Percentiles rank a stretch among this genome's conserved stretches.
Conservation (phyloP, 345 rosid species). For the Melaleuca alternifolia region DNA sequence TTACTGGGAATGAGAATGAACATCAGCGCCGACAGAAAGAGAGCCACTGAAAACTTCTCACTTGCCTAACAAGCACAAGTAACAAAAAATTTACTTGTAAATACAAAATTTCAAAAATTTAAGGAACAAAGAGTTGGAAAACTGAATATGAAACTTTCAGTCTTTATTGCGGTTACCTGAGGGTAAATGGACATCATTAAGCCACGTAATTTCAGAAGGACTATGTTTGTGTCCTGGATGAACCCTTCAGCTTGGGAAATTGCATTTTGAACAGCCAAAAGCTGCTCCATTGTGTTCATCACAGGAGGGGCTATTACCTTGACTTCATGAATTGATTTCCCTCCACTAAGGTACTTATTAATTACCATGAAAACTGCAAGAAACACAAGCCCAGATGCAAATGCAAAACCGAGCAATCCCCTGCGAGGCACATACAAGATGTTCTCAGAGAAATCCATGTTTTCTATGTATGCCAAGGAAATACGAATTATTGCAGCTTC, state of each 20-base stretch:
- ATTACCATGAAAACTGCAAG: constrained; percentile 61
- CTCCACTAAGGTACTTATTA: constrained; percentile 50
- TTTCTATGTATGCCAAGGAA: not conserved
- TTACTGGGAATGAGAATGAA: constrained; percentile 49
- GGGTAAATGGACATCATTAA: constrained; percentile 63
- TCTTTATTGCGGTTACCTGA: constrained; percentile 27
- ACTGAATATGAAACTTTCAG: not conserved
- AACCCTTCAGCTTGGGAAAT: constrained; percentile 64
- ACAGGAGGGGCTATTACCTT: constrained; percentile 77
- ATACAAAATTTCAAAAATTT: not conserved
- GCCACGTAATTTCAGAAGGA: constrained; percentile 85
- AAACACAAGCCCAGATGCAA: constrained; percentile 28
- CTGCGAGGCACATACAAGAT: constrained; percentile 9
- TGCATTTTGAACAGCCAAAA: constrained; percentile 83
- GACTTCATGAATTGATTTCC: constrained; percentile 36
- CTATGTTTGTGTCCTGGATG: constrained; percentile 76
- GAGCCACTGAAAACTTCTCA: constrained; percentile 51
- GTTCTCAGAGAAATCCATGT: not conserved
- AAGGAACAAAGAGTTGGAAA: not conserved
- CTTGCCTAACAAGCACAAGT: constrained; percentile 51
- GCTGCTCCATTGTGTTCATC: constrained; percentile 93
- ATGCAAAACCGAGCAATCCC: constrained; percentile 67
- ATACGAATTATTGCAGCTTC: not conserved
- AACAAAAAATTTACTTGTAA: not conserved
- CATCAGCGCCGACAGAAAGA: constrained; percentile 35